Evolutionary conservation across 2,329 filamentous ascomycete genomes (phyloP), one percentile per base, ranked within the genome.

Genomic region (Rutstroemia sp.): DNA sequence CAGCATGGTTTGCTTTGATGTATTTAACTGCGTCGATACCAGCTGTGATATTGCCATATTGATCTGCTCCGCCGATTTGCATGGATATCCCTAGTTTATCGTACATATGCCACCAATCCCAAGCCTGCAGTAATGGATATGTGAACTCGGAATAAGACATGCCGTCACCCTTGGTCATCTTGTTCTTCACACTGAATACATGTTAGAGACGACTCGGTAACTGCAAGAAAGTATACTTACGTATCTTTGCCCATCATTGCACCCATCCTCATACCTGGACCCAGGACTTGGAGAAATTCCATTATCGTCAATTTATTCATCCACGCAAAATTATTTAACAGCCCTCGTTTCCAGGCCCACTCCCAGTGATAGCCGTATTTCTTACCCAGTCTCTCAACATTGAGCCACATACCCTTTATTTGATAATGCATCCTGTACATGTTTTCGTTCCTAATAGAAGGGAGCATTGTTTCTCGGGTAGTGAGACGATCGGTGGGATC

Each of bases 71-170:
- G 57, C 94, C 94, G 52, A 99, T 89, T 73, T 99, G 91, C 69
- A 97, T 81, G 68, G 92, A 86, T 9, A 91, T 78, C 48, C 80
- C 78, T 51, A 78, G 80, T 23, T 78, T 77, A 48, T 81, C 78
- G 59, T 88, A 95, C 74, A 97, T 80, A 64, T 88, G 79, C 89
- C 89, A 97, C 82, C 92, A 99, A 70, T 99, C 94, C 87, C 92
- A 97, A 21, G 87, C 91, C 70, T 99, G 94, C 65, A 97, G 82
- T 16, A 99, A 74, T 1, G 95, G 94, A 68, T 99, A 99, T 44
- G 84, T 81, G 71, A 99, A 96, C 69, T 99, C 94, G 38, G 89
- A 86, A 65, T 95, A 88, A 0, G 92, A 95, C 87, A 99, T 92
- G 64, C 94, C 95, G 61, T 94, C 88, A 39, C 90, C 89, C 53